Evolutionary conservation across 768 basidiomycete species (phyloP), one percentile per base, ranked within the genome.

Genomic region (Russula olivacea): DNA sequence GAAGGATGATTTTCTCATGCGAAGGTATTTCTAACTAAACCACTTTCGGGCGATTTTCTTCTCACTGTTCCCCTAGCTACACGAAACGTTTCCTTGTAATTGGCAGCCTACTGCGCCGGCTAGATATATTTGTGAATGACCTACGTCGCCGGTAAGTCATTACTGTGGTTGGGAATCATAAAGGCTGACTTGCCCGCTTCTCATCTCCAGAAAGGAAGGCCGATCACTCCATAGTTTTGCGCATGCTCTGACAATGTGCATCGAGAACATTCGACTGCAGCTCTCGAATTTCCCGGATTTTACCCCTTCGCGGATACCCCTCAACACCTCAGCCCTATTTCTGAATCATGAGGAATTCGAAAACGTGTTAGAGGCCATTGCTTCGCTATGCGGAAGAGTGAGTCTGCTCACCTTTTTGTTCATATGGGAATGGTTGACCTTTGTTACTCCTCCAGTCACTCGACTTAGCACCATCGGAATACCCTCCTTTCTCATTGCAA

Each of bases 61-160:
- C 32, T 47, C 11, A 45, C 51, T 14, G 34, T 36, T 63, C 32
- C 59, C 28, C 2, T 62, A 91, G 89, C 71, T 70, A 88, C 7
- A 72, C 84, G 25, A 72, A 76, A 41, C 80, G 86, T 7, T 92
- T 92, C 72, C 64, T 89, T 34, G 79, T 76, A 8, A 84, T 93
- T 53, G 91, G 91, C 8, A 83, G 83, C 0, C 71, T 85, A 3
- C 70, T 88, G 43, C 82, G 89, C 50, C 81, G 91, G 23, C 69
- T 92, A 8, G 89, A 93, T 56, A 72, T 74, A 3, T 70, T 89
- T 4, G 66, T 85, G 4, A 71, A 72, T 17, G 65, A 68, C 9
- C 70, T 87, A n/a, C 79, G 82, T 51, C 63, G 68, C 41, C 81
- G 79, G 89, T 89, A 60, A 55, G 73, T 61, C 40, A 19, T n/a